Evolutionary conservation across 345 rosid species (phyloP), one percentile per base, ranked within the genome.

Genomic region (Gossypium mustelinum): DNA sequence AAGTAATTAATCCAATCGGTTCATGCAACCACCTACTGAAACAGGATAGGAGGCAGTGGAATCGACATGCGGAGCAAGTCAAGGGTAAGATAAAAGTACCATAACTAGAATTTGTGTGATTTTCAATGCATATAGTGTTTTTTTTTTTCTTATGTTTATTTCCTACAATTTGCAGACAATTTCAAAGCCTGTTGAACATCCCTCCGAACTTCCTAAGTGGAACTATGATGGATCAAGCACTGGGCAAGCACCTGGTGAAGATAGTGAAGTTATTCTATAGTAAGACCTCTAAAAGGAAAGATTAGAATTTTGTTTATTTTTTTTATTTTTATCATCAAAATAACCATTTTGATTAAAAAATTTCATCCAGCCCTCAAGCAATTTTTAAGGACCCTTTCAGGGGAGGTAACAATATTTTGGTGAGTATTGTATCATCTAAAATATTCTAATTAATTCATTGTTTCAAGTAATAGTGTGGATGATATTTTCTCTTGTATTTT

Each of bases 161-260:
- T 11, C 34, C 72, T 74, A 25, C 45, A 10, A 75, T 18, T 34
- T 75, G 70, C 79, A 93, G 99, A 93, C 99, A 44, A 77, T 93
- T 55, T 73, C 92, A 73, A 90, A 88, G 87, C 98, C 97, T 12
- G 94, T 93, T 64, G 83, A 85, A 72, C 94, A 92, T 81, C 99
- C 96, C 18, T 92, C 98, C 13, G 98, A 95, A 83, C 98, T 95
- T 73, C 98, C 99, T 34, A 95, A 89, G 81, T 95, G 99, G 99
- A 95, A 95, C 85, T 95, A 89, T 75, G 99, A 95, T 73, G 99
- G 99, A 77, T 95, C 99, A 29, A 95, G 99, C 98, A 41, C 97
- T 94, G 67, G 67, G 34, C 67, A 62, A 62, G 67, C 98, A 41
- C 97, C 98, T 6, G 98, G 98, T 70, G 97, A 94, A 48, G 98